These are phyloP conservation scores for Sparassis latifolia DNA, from an alignment of 1,284 basidiomycete genomes.

Conservation along the genomic window DNA sequence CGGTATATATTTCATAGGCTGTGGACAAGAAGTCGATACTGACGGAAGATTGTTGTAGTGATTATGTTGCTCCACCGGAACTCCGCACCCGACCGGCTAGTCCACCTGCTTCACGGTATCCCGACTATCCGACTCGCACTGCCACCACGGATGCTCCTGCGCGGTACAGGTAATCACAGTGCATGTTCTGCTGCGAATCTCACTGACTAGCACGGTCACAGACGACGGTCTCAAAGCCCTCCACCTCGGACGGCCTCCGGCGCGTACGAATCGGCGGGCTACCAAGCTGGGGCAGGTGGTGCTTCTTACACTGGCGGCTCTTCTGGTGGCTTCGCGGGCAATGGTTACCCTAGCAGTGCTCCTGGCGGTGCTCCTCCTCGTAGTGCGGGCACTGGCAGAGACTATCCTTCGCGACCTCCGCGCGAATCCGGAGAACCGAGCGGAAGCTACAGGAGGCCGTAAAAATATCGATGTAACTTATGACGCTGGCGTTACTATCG, in stretches of 20 bases:
- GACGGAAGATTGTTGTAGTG: constrained; percentile 26
- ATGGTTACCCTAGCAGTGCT: constrained; percentile 42
- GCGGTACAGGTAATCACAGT: constrained; percentile 47
- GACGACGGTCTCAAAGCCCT: constrained; percentile 71
- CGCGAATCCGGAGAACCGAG: constrained; percentile 37
- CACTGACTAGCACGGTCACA: constrained; percentile 21
- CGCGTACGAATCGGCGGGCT: constrained; percentile 31
- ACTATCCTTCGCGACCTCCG: constrained; percentile 55
- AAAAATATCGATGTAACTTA: constrained; percentile 4
- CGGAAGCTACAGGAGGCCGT: constrained; percentile 33
- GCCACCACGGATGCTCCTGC: constrained; percentile 29
- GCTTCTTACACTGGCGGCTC: constrained; percentile 39
- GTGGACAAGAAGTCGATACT: too few species aligned
- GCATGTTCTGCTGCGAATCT: background rate
- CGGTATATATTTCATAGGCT: constrained; percentile 32
- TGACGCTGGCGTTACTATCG: background rate
- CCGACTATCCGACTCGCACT: constrained; percentile 49
- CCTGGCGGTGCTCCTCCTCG: constrained; percentile 30
- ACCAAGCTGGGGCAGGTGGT: constrained; percentile 40
- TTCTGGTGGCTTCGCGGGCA: constrained; percentile 29
- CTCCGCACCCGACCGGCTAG: constrained; percentile 54
- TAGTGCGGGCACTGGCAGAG: constrained; percentile 33
- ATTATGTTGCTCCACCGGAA: constrained; percentile 36
- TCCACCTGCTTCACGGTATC: constrained; percentile 40
- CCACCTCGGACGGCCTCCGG: constrained; percentile 32